Conservation (phyloP, 495 filamentous ascomycete genomes). For the Daldinia vernicosa region DNA sequence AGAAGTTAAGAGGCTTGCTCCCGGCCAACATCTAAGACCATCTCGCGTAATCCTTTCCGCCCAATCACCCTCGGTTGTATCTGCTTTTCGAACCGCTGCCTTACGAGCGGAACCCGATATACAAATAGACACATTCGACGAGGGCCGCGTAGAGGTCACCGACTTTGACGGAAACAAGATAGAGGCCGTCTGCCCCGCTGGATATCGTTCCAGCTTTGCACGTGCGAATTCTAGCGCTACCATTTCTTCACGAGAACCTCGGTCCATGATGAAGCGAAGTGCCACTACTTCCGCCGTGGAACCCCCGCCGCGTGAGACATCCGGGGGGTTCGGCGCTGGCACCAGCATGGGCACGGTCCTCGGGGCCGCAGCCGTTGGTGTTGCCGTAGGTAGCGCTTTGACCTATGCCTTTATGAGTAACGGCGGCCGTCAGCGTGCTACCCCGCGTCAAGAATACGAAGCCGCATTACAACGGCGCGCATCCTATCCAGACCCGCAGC, state of each 20-base stretch:
- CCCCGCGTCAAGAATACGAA: conserved; percentile 54
- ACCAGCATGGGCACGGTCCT: conserved; percentile 68
- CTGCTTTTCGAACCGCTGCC: conserved; percentile 31
- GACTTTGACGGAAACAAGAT: conserved; percentile 64
- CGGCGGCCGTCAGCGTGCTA: conserved; percentile 60
- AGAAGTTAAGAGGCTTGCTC: conserved; percentile 46
- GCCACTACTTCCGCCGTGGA: conserved; percentile 48
- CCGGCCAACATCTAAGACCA: conserved; percentile 45
- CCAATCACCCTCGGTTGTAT: conserved; percentile 19
- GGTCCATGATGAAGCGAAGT: conserved; percentile 47
- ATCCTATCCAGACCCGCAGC: conserved; percentile 50
- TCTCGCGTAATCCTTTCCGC: conserved; percentile 49
- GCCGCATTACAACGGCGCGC: conserved; percentile 48
- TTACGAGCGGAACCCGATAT: conserved; percentile 28
- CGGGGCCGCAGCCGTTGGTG: conserved; percentile 73
- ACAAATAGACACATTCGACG: conserved; percentile 31
- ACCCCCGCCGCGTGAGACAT: conserved; percentile 47
- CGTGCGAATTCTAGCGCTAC: conserved; percentile 45
- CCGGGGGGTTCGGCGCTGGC: conserved; percentile 42
- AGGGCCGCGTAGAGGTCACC: conserved; percentile 48
- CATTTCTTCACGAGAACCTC: conserved; percentile 37
- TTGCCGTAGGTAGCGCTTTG: conserved; percentile 76
- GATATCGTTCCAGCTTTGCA: conserved; percentile 29
- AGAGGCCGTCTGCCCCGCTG: conserved; percentile 52
- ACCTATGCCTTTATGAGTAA: conserved; percentile 75